Evolutionary conservation across 2,329 filamentous ascomycete species (phyloP).

Genomic region (Clarireedia hainanense): DNA sequence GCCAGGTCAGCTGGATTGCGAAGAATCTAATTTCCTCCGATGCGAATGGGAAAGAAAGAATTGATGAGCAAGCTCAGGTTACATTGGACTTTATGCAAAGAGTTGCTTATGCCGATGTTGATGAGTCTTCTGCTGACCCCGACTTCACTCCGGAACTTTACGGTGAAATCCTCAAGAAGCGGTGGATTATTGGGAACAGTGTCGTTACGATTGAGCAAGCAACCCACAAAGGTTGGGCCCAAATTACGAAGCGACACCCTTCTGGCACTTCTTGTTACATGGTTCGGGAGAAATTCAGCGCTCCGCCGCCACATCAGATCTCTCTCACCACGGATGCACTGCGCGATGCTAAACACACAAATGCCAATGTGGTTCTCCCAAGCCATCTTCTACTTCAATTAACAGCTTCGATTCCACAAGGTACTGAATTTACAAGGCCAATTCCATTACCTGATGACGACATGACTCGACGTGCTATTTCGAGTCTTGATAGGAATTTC

Average conservation of each 20-base stretch:
- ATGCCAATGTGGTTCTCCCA: constrained; percentile 57
- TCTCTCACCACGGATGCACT: constrained; percentile 40
- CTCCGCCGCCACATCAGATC: constrained; percentile 49
- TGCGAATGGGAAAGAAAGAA: constrained; percentile 60
- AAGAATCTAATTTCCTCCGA: constrained; percentile 75
- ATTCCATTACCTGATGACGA: constrained; percentile 65
- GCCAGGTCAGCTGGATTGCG: constrained; percentile 83
- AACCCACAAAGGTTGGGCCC: constrained; percentile 56
- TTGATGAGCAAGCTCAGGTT: constrained; percentile 89
- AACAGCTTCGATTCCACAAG: constrained; percentile 54
- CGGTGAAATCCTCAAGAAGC: constrained; percentile 57
- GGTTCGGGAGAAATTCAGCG: constrained; percentile 50
- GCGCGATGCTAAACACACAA: constrained; percentile 42
- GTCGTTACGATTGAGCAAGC: constrained; percentile 69
- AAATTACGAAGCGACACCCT: constrained; percentile 63
- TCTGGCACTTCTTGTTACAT: constrained; percentile 51
- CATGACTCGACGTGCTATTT: constrained; percentile 54
- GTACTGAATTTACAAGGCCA: constrained; percentile 52
- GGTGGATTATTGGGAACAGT: constrained; percentile 67
- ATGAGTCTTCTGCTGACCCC: constrained; percentile 62
- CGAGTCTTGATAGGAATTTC: constrained; percentile 75
- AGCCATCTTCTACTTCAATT: constrained; percentile 67
- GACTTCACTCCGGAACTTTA: constrained; percentile 58
- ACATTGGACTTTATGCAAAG: constrained; percentile 94
- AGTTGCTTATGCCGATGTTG: constrained; percentile 75